Percentiles rank a stretch among this genome's conserved stretches.
phyloP scores from a whole-genome alignment of 129 eudicot genomes.

The Solidago caesia region DNA sequence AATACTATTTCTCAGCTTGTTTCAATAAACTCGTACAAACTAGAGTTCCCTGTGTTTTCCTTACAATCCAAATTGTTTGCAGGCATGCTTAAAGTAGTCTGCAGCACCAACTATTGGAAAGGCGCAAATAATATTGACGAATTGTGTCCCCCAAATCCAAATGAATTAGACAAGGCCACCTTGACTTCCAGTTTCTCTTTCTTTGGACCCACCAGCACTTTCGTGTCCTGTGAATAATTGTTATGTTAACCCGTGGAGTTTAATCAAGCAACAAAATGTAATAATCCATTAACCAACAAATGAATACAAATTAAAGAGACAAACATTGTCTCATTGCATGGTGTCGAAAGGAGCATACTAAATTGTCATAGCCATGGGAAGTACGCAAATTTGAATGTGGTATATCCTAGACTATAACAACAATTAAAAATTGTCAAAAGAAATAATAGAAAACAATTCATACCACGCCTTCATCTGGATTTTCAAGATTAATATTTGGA shows the following conservation, averaged over 20 bases:
- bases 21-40: neutral
- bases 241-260: neutral
- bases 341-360: neutral
- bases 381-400: neutral
- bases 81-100: constrained; percentile 1
- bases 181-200: constrained; percentile 71
- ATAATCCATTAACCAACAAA: neutral
- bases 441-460: constrained; percentile 24
- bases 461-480: constrained; percentile 91
- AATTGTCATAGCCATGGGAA: neutral
- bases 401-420: neutral
- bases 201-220: constrained; percentile 74
- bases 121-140: constrained; percentile 86
- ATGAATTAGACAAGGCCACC: constrained; percentile 87
- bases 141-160: constrained; percentile 95
- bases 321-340: neutral
- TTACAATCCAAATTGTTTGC: constrained; percentile 23
- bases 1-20: too few species aligned
- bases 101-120: constrained; percentile 36
- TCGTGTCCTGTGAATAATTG: constrained; percentile 46
- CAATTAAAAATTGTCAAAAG: neutral
- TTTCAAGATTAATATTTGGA: constrained; percentile 94
- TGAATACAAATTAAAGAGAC: neutral
- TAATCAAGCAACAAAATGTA: neutral
- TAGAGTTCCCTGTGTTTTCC: neutral